Conservation (phyloP, 441 rosid species). For the Adansonia madagascariensis region DNA sequence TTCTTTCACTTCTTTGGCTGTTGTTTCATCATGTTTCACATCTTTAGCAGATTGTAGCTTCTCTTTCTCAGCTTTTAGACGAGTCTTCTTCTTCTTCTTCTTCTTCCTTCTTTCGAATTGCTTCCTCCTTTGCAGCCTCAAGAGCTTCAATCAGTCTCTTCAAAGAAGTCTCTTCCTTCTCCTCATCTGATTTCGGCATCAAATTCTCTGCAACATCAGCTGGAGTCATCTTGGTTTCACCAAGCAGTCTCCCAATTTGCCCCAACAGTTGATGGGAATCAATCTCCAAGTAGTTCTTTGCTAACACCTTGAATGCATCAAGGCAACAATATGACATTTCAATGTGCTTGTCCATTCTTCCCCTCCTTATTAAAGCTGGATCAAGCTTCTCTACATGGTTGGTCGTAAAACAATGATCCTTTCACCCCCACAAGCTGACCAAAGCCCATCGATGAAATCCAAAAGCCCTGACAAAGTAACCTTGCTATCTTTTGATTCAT, state of each 20-base stretch:
- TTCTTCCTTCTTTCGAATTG: background rate
- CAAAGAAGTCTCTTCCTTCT: background rate
- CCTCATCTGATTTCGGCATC: constrained; percentile 14
- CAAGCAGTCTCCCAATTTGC: constrained; percentile 6
- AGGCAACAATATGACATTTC: constrained; percentile 18
- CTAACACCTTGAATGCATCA: constrained; percentile 20
- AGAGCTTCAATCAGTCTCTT: constrained; percentile 17
- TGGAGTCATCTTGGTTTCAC: background rate
- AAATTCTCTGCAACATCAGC: constrained; percentile 25
- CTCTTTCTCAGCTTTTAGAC: background rate
- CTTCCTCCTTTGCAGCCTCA: constrained; percentile 14
- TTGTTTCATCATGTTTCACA: background rate
- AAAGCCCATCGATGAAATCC: constrained; percentile 38
- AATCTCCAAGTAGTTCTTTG: constrained; percentile 9
- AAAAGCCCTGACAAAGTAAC: constrained; percentile 37
- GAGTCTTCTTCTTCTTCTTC: background rate
- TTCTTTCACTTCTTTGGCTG: background rate
- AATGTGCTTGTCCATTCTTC: constrained; percentile 20
- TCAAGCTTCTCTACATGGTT: constrained; percentile 17
- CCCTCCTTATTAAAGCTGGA: constrained; percentile 23
- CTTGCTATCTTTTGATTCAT: background rate
- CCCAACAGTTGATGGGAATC: background rate
- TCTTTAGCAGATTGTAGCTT: background rate
- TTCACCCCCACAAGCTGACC: constrained; percentile 37
- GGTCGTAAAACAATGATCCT: constrained; percentile 19